Conservation (phyloP, 2,329 filamentous ascomycete species). For the Pseudogymnoascus sp. region DNA sequence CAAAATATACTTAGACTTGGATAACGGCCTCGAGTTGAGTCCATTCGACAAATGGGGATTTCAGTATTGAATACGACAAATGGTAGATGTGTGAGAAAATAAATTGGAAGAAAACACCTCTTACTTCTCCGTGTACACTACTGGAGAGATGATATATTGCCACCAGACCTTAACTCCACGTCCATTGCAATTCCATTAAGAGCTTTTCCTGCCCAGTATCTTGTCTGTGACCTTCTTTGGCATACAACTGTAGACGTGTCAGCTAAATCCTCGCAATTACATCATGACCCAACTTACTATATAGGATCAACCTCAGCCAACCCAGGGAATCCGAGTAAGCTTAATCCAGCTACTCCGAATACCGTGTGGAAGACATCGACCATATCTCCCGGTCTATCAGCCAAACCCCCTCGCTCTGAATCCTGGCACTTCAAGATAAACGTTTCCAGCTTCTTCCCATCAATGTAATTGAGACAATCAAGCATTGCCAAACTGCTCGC, state of each 20-base stretch:
- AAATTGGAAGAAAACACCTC: background rate
- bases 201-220: constrained; percentile 39
- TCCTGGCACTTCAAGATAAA: constrained; percentile 93
- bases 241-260: constrained; percentile 49
- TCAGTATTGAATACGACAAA: background rate
- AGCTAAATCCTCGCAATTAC: constrained; percentile 11
- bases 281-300: constrained; percentile 51
- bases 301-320: constrained; percentile 77
- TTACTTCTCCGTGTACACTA: constrained; percentile 8
- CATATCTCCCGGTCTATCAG: constrained; percentile 87
- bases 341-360: constrained; percentile 83
- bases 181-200: background rate
- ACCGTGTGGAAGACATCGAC: constrained; percentile 95
- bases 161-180: background rate
- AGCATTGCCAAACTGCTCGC: constrained; percentile 88
- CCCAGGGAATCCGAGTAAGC: constrained; percentile 70
- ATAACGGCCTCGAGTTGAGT: no score
- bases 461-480: constrained; percentile 83
- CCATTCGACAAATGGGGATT: background rate
- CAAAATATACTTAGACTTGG: background rate
- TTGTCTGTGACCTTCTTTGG: constrained; percentile 59
- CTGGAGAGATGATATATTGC: background rate
- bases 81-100: background rate
- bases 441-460: constrained; percentile 64
- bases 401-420: constrained; percentile 71